Evolutionary conservation across 2,329 filamentous ascomycete genomes (phyloP), one percentile per base, ranked within the genome.

Genomic region (Huntiella savannae): DNA sequence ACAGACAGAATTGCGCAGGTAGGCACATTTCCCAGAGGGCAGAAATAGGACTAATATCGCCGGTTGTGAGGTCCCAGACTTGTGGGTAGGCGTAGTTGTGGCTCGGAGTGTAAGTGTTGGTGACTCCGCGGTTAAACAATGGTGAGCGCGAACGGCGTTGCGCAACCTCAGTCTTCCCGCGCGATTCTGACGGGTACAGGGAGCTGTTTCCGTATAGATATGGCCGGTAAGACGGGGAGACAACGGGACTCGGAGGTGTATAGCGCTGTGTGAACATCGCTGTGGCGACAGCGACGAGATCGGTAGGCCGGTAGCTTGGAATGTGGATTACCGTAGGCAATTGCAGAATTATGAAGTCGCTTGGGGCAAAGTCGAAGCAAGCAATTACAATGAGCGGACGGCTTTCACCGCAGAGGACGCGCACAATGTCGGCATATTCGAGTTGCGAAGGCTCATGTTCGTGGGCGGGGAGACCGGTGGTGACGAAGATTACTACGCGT

Each of bases 401-500:
- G 40, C 66, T 56, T 12, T 71, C 68, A 45, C 64, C 67, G 32
- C 68, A 56, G 40, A 61, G 55, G 6, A 47, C 32, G 45, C 59
- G 59, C 33, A 63, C 62, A 35, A 62, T 54, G 42, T 70, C 66
- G 40, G 69, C 70, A 50, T 73, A 58, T 43, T 69, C 63, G 12
- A 70, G 58, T 53, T 77, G 72, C 6, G 71, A 66, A 12, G 61
- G 59, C 49, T 74, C 67, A 4, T 67, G 65, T 10, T 60, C 52
- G n/a, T 57, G 55, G 3, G 65, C 62, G 34, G 64, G 62, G 16
- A 50, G 44, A 2, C 67, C 68, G 3, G 69, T 70, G 36, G 77
- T 65, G 48, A 82, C 70, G 49, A 81, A 73, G 11, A 83, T 59
- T 33, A 82, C 63, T 1, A 67, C 67, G 40, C 68, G 69, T 3